Conservation (phyloP, 164 flowering plant genomes). For the Protea cynaroides region DNA sequence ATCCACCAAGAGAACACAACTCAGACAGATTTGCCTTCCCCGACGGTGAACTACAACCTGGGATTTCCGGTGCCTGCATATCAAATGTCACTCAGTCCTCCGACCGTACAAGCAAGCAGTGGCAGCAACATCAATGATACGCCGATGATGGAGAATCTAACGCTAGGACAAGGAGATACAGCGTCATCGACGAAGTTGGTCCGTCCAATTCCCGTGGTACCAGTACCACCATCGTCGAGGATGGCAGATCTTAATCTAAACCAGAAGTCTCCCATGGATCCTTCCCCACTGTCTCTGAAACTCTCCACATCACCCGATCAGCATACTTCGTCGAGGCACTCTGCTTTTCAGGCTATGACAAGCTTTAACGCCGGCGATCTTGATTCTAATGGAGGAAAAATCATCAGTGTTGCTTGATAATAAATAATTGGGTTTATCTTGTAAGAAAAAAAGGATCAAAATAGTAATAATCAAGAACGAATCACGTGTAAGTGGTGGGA, state of each 20-base stretch:
- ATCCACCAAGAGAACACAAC: slow-evolving; percentile 8
- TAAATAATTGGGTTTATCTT: not conserved
- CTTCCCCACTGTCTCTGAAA: slow-evolving; percentile 8
- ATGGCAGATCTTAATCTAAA: slow-evolving; percentile 22
- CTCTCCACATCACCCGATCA: slow-evolving; percentile 11
- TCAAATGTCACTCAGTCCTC: slow-evolving; percentile 19
- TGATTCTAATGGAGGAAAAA: slow-evolving; percentile 22
- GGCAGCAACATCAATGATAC: slow-evolving; percentile 8
- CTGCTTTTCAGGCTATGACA: slow-evolving; percentile 22
- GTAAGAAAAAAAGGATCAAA: not conserved
- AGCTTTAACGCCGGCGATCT: slow-evolving; percentile 15
- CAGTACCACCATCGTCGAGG: slow-evolving; percentile 15
- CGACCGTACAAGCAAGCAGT: slow-evolving; percentile 18
- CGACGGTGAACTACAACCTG: slow-evolving; percentile 2
- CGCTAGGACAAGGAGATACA: slow-evolving; percentile 18
- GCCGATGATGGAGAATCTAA: slow-evolving; percentile 13
- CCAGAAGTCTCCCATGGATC: slow-evolving; percentile 9
- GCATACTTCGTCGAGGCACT: slow-evolving; percentile 17
- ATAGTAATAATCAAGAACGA: too few relatives aligned
- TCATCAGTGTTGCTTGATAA: slow-evolving; percentile 27
- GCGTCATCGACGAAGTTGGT: slow-evolving; percentile 18
- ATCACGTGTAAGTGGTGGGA: too few relatives aligned
- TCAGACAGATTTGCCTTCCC: slow-evolving; percentile 6
- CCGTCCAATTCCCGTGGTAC: slow-evolving; percentile 23
- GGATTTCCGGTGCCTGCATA: slow-evolving; percentile 20